phyloP scores from a whole-genome alignment of 805 yeast species.

The Saccharomycopsis selenospora region DNA sequence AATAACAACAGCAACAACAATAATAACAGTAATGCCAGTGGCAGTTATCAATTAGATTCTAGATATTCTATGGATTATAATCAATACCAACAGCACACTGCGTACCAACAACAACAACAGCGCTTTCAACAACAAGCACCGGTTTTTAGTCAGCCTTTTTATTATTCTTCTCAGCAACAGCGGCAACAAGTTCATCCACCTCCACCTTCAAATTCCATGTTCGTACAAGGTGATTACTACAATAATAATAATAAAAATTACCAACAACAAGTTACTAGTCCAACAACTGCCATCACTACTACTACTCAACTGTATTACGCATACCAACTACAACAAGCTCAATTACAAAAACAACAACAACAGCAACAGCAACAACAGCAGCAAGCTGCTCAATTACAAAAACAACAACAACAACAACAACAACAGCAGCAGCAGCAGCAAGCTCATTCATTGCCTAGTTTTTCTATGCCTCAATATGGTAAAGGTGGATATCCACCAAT shows the following conservation, averaged over 20 bases:
- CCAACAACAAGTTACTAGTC: constrained; percentile 24
- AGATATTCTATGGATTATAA: too few species aligned
- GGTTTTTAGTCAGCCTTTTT: neutral
- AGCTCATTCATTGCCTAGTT: neutral
- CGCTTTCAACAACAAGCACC: constrained; percentile 13
- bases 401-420: neutral
- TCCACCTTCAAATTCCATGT: constrained; percentile 14
- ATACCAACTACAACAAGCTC: constrained; percentile 9
- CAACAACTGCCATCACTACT: constrained; percentile 15
- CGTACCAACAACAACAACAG: constrained; percentile 18
- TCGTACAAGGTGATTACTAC: constrained; percentile 24
- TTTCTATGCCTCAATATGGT: constrained; percentile 5
- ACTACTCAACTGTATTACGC: neutral
- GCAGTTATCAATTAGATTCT: too few species aligned
- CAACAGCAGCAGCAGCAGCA: neutral
- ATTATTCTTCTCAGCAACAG: constrained; percentile 9
- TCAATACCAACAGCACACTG: constrained; percentile 17
- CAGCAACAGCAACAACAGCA: constrained; percentile 5
- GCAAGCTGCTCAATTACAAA: neutral
- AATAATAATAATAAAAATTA: constrained; percentile 24
- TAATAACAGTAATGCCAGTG: too few species aligned
- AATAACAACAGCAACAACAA: too few species aligned
- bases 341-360: constrained; percentile 13
- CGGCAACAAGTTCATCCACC: constrained; percentile 15
- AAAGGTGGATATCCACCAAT: neutral